phyloP scores from a whole-genome alignment of 805 yeast genomes.

The Saccharomycopsis malanga region DNA sequence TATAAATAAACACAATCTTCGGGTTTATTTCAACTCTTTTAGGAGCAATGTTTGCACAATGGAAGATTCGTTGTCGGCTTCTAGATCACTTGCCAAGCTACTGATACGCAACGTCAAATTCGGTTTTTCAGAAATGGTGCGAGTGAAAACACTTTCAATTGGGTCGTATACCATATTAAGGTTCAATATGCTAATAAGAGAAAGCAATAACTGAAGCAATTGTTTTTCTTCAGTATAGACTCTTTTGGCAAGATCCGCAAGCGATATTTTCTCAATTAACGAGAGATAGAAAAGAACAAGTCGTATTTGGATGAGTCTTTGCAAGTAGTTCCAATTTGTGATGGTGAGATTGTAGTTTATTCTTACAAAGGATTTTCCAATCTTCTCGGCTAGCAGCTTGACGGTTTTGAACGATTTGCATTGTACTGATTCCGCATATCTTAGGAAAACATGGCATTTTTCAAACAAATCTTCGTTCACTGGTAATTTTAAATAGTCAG shows the following conservation, averaged over 20 bases:
- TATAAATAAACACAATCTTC: no score
- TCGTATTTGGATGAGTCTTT: conserved; percentile 27
- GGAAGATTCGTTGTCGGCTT: conserved; percentile 1
- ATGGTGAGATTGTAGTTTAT: conserved; percentile 24
- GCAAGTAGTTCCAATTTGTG: conserved; percentile 25
- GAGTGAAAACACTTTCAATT: conserved; percentile 5
- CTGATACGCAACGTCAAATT: no score
- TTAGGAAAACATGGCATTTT: conserved; percentile 21
- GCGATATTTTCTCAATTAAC: conserved; percentile 24
- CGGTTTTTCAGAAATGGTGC: conserved; percentile 16
- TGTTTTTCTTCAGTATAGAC: conserved; percentile 22
- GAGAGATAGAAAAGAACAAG: conserved; percentile 31
- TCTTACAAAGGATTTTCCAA: conserved; percentile 20
- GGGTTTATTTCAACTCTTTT: no score
- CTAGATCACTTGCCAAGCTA: conserved; percentile 15
- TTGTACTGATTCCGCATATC: conserved; percentile 24
- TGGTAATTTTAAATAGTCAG: neutral
- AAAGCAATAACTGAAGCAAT: conserved; percentile 23
- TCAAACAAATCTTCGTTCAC: conserved; percentile 18
- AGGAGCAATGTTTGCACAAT: conserved; percentile 6
- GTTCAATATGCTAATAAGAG: conserved; percentile 24
- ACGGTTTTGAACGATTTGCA: conserved; percentile 27
- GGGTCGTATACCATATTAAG: conserved; percentile 27
- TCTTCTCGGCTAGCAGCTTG: conserved; percentile 17
- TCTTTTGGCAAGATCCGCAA: conserved; percentile 23